Conservation (phyloP, 768 basidiomycete species). For the Podaxis sp. region DNA sequence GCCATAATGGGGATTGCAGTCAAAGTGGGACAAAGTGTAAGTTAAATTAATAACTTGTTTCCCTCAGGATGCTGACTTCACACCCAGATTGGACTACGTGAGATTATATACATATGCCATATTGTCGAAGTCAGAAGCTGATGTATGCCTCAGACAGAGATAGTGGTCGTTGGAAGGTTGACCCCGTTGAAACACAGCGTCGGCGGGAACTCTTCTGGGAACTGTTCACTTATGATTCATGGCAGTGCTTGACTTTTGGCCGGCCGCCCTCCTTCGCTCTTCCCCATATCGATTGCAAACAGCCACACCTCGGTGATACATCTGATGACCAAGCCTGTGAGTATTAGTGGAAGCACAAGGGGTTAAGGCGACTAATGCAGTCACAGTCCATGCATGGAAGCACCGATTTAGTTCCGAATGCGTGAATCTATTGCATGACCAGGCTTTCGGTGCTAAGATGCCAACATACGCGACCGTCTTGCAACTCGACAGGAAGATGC, state of each 20-base stretch:
- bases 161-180: constrained; percentile 67
- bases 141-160: constrained; percentile 53
- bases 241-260: constrained; percentile 68
- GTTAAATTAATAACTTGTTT: constrained; percentile 28
- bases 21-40: constrained; percentile 69
- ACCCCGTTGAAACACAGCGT: constrained; percentile 54
- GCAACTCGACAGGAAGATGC: constrained; percentile 66
- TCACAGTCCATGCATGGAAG: constrained; percentile 65
- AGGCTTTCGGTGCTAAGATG: constrained; percentile 69
- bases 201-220: constrained; percentile 76
- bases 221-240: constrained; percentile 51
- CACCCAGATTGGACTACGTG: constrained; percentile 66
- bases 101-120: constrained; percentile 25
- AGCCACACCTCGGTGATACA: constrained; percentile 50
- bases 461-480: constrained; percentile 67
- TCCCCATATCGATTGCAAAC: constrained; percentile 65
- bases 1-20: constrained; percentile 69
- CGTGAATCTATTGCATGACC: constrained; percentile 68
- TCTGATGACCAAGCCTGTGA: constrained; percentile 61
- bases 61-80: constrained; percentile 17
- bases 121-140: constrained; percentile 7
- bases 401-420: constrained; percentile 68
- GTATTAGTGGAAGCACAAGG: constrained; percentile 23
- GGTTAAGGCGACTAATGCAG: neutral
- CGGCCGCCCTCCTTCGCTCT: constrained; percentile 69